Conservation (phyloP, 768 basidiomycete species). For the Rossbeevera mucosa region DNA sequence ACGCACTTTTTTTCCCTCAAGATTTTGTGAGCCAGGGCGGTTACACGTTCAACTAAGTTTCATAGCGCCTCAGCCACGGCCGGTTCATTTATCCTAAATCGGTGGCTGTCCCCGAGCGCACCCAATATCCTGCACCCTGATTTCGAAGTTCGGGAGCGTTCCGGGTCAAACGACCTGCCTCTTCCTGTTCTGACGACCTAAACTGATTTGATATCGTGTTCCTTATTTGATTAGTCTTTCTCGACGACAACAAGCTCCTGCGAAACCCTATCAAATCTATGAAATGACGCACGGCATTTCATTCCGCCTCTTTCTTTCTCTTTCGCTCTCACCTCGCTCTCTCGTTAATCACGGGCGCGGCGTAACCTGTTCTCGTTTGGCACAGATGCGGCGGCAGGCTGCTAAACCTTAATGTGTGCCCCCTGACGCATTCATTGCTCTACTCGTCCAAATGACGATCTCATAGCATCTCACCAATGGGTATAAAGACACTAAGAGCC, state of each 20-base stretch:
- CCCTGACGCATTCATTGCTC: constrained; percentile 17
- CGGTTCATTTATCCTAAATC: constrained; percentile 29
- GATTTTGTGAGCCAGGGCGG: constrained; percentile 24
- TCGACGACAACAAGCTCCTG: constrained; percentile 30
- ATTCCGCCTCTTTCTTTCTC: not conserved
- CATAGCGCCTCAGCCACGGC: constrained; percentile 26
- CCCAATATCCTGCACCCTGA: constrained; percentile 23
- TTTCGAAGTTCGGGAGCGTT: constrained; percentile 8
- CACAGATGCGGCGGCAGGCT: constrained; percentile 20
- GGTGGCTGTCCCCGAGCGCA: constrained; percentile 13
- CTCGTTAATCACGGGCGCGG: constrained; percentile 23
- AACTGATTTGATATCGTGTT: constrained; percentile 15
- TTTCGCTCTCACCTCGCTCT: not conserved
- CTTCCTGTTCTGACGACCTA: constrained; percentile 10
- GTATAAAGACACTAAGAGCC: constrained; percentile 26
- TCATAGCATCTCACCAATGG: constrained; percentile 20
- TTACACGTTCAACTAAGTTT: constrained; percentile 22
- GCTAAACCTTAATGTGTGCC: constrained; percentile 21
- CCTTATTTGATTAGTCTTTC: constrained; percentile 34
- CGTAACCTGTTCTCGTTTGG: constrained; percentile 27
- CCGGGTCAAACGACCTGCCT: constrained; percentile 16
- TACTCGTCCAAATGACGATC: constrained; percentile 18
- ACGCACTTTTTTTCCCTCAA: constrained; percentile 14
- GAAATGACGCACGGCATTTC: constrained; percentile 32
- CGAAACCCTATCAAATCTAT: constrained; percentile 36